Evolutionary conservation across 768 basidiomycete genomes (phyloP), one percentile per base, ranked within the genome.

Genomic region (Russula compacta): DNA sequence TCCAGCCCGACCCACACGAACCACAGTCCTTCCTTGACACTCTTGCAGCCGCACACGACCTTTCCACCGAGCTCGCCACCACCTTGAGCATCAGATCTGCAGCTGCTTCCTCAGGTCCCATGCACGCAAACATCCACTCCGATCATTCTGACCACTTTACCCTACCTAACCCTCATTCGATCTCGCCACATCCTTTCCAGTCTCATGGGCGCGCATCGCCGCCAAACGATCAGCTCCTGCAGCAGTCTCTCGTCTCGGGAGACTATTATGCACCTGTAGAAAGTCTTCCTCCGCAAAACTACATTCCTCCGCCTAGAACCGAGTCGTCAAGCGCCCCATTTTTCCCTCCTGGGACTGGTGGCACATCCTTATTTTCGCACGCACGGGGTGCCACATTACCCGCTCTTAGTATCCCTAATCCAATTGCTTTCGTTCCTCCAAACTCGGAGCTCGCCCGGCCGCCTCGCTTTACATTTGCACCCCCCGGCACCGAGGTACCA

Each of bases 401-500:
- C 24, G n/a, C 12, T 6, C n/a, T 29, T 14, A 33, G 43, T 17
- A 49, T 43, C n/a, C 56, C 57, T 17, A 49, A 36, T 19, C 56
- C 57, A 33, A 63, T 32, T 3, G 33, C 52, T 7, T 12, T 44
- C 17, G 47, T 63, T n/a, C 61, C 61, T 17, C 24, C 39, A 2
- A 63, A 63, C 47, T 63, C 61, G 17, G 61, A 63, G 40, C 61
- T 49, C 52, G 61, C 61, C 0, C 56, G 38, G 35, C 17, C 46
- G 11, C 61, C 61, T 33, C 61, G 61, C 33, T 63, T 63, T 43
- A 58, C 52, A 9, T 63, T 63, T 14, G 52, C 46, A 12, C 61
- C 61, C 1, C 56, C 61, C 4, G 61, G 61, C 3, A 46, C 52
- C 5, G 12, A 53, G 15, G 61, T 63, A 6, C 61, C 52, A 8